Base-by-base conservation (phyloP, 2,329 filamentous ascomycete genomes). In the Stachybotrys chartarum region DNA sequence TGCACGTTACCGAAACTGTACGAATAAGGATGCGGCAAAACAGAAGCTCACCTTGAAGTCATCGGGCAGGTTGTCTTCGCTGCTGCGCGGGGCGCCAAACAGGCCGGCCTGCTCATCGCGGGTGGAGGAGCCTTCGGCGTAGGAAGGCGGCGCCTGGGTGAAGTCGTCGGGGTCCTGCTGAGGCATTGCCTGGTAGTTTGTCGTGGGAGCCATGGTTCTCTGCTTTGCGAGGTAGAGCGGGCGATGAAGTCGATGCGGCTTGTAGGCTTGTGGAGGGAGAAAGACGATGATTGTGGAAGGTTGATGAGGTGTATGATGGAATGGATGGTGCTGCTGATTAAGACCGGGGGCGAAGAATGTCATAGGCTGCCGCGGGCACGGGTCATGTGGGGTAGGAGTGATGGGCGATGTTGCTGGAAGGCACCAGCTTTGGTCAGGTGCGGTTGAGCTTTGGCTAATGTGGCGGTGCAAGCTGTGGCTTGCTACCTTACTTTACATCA, bases 51-150 rank as follows among this genome's bases (percentile, higher is more conserved):
- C 87, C 82, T 97, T 97, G 84, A 97, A 97, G 74, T 97, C 93
- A 76, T 97, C 93, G 1, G 93, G 93, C 49, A 97, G 70, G 67
- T 97, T 95, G 74, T 97, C 93, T 68, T 92, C 85, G 72, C 92
- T 92, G 69, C 80, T 82, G 64, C 92, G 85, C 53, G 90, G 85
- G 49, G 80, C 83, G 58, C 81, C 81, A 56, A 89, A 82, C 46
- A 88, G 78, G 24, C 81, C 75, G 12, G 75, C 57, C 58, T 66
- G 74, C 58, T 76, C 72, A 59, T 81, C 78, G 64, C 79, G 78
- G 57, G 80, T 73, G 30, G 82, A 77, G 44, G 84, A 80, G 58
- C 83, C 80, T 54, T 66, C 66, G 52, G 67, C 67, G 77, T 97
- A 97, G 58, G 89, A 89, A 18, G 93, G 93, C 61, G 93, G 92